Conservation (phyloP, 768 basidiomycete species). For the Boletus coccyginus region DNA sequence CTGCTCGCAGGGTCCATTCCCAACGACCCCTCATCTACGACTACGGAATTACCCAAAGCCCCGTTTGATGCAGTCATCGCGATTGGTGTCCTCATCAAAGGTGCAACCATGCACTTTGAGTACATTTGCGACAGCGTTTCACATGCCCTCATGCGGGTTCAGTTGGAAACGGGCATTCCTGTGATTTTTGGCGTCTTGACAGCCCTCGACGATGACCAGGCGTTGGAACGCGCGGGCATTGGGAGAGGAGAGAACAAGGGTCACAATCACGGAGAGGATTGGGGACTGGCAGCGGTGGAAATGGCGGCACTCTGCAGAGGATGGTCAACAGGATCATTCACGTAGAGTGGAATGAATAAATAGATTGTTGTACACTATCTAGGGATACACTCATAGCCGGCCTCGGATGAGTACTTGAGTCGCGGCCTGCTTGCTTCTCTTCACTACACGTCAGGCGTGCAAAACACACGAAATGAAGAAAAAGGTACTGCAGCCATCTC, state of each 20-base stretch:
- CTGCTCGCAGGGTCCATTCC: constrained; percentile 38
- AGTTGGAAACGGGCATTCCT: constrained; percentile 90
- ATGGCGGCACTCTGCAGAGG: constrained; percentile 68
- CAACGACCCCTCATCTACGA: constrained; percentile 25
- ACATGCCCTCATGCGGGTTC: constrained; percentile 91
- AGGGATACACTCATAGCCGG: too few species aligned
- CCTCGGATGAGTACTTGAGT: too few species aligned
- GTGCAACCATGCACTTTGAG: constrained; percentile 98
- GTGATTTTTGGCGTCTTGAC: constrained; percentile 98
- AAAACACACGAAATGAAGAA: constrained; percentile 28
- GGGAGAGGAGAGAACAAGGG: constrained; percentile 67
- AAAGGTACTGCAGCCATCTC: constrained; percentile 18
- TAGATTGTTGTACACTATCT: constrained; percentile 5
- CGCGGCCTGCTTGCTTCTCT: too few species aligned
- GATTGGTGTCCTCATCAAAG: constrained; percentile 97
- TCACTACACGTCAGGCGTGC: too few species aligned
- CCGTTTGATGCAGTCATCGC: constrained; percentile 97
- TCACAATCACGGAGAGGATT: constrained; percentile 98
- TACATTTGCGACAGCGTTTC: constrained; percentile 96
- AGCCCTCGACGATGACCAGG: constrained; percentile 89
- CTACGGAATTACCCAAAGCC: constrained; percentile 42
- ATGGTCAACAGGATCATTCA: constrained; percentile 72
- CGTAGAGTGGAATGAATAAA: constrained; percentile 6
- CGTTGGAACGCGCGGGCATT: constrained; percentile 89
- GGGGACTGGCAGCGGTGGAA: constrained; percentile 96